phyloP scores from a whole-genome alignment of 225 moss, liverwort and hornwort species.

The Marchantia paleacea region DNA sequence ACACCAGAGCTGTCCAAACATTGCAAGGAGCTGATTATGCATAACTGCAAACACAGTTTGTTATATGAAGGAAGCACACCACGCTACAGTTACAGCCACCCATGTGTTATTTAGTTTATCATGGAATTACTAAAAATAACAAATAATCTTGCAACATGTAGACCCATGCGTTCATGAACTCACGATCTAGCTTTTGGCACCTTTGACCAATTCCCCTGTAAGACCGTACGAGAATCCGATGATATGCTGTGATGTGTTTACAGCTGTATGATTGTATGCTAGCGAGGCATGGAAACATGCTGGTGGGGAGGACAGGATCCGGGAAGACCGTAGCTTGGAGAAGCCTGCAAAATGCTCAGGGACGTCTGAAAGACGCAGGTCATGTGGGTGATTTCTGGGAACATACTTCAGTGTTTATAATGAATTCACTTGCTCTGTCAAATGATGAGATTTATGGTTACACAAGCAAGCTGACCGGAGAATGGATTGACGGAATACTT shows the following conservation, averaged over 20 bases:
- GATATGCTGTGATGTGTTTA: background rate
- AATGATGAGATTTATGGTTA: conserved; percentile 83
- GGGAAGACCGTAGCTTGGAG: conserved; percentile 78
- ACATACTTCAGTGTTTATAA: conserved; percentile 62
- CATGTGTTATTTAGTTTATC: no score
- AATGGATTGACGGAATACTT: conserved; percentile 77
- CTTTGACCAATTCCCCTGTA: background rate
- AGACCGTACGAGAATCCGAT: background rate
- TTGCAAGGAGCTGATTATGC: no score
- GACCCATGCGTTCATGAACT: no score
- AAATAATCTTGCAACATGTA: no score
- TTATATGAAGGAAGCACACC: no score
- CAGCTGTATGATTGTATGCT: conserved; percentile 88
- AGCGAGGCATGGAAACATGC: conserved; percentile 84
- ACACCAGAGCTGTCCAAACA: no score
- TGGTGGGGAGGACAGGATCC: conserved; percentile 71
- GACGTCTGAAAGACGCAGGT: conserved; percentile 56
- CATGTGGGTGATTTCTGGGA: conserved; percentile 61
- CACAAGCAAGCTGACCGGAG: conserved; percentile 64
- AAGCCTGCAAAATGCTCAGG: conserved; percentile 61
- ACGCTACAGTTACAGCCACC: no score
- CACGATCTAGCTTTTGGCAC: no score
- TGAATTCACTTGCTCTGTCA: conserved; percentile 74
- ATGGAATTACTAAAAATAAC: no score
- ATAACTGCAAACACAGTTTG: no score